These are phyloP conservation scores for Suhomyces atakaporum DNA, from an alignment of 1,139 yeast species.

Conservation along the genomic window DNA sequence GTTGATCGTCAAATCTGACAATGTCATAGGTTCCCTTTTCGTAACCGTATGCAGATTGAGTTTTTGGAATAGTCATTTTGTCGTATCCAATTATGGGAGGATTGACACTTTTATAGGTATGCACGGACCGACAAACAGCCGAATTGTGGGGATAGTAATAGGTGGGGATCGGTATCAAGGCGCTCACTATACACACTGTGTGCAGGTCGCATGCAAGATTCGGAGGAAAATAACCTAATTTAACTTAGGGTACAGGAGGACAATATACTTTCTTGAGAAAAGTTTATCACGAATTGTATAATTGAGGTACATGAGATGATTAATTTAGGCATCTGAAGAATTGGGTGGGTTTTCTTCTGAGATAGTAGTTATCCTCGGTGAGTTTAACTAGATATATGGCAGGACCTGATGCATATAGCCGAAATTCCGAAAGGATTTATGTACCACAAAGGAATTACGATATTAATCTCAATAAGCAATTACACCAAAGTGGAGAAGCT, in stretches of 20 bases:
- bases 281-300: too few species aligned
- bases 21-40: constrained; percentile 19
- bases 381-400: too few species aligned
- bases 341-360: too few species aligned
- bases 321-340: not conserved
- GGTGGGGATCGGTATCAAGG: constrained; percentile 1
- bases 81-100: not conserved
- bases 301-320: too few species aligned
- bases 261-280: too few species aligned
- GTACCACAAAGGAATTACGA: too few species aligned
- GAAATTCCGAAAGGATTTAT: not conserved
- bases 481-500: too few species aligned
- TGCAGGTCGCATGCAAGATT: constrained; percentile 1
- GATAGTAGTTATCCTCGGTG: too few species aligned
- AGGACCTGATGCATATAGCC: not conserved
- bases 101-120: not conserved
- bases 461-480: too few species aligned
- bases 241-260: not conserved
- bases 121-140: constrained; percentile 2
- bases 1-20: constrained; percentile 25
- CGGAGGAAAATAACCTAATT: not conserved
- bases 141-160: constrained; percentile 3
- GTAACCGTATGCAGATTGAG: constrained; percentile 25
- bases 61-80: constrained; percentile 18
- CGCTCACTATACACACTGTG: too few species aligned